Evolutionary conservation across 495 filamentous ascomycete species (phyloP).

Genomic region (Aspergillus cristatus): DNA sequence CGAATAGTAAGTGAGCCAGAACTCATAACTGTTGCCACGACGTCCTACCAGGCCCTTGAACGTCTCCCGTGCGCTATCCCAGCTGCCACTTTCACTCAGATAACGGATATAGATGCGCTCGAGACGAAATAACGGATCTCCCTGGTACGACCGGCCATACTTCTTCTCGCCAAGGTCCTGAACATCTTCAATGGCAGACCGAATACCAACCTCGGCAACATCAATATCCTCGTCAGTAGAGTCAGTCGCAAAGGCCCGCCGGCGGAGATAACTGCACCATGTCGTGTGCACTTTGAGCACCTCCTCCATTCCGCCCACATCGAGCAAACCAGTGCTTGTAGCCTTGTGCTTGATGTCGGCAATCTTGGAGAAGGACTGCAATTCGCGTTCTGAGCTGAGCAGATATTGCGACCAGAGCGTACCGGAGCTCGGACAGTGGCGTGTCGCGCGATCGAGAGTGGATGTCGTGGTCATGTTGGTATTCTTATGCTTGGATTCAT

Average conservation of each 20-base stretch:
- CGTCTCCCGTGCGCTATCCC: conserved; percentile 55
- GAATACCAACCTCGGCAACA: conserved; percentile 82
- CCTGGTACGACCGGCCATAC: conserved; percentile 66
- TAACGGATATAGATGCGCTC: conserved; percentile 90
- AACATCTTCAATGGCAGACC: conserved; percentile 74
- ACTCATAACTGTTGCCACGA: conserved; percentile 71
- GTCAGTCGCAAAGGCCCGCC: conserved; percentile 65
- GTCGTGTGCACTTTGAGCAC: conserved; percentile 81
- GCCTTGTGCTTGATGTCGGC: conserved; percentile 87
- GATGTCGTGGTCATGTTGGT: conserved; percentile 31
- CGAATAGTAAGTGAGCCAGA: conserved; percentile 83
- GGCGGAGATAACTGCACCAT: conserved; percentile 88
- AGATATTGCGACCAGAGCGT: conserved; percentile 84
- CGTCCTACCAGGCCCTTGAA: conserved; percentile 63
- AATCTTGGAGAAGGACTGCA: conserved; percentile 65
- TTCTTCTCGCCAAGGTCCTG: conserved; percentile 65
- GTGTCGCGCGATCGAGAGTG: conserved; percentile 65
- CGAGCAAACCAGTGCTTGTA: conserved; percentile 69
- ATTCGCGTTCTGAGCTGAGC: conserved; percentile 67
- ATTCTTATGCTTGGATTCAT: conserved; percentile 30
- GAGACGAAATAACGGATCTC: conserved; percentile 78
- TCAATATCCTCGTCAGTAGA: conserved; percentile 85
- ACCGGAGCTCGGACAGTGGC: conserved; percentile 89
- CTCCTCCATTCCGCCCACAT: conserved; percentile 67
- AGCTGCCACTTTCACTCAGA: conserved; percentile 64